phyloP scores from a whole-genome alignment of 345 rosid genomes.

The Linum usitatissimum region DNA sequence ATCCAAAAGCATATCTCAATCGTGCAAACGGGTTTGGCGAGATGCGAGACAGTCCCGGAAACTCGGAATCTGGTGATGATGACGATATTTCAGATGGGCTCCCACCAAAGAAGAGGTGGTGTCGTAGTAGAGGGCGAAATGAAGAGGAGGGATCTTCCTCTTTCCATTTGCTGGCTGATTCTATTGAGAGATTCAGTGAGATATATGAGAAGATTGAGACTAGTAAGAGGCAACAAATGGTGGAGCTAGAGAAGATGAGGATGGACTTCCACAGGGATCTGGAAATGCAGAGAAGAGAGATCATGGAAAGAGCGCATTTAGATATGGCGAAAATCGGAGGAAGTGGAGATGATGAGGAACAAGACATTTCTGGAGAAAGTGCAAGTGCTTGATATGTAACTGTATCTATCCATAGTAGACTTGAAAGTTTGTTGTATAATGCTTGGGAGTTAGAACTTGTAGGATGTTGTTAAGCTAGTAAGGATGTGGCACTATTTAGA shows the following conservation, averaged over 20 bases:
- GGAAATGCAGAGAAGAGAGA: slow-evolving; percentile 82
- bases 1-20: slow-evolving; percentile 49
- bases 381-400: slow-evolving; percentile 34
- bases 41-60: slow-evolving; percentile 85
- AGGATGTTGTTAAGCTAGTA: slow-evolving; percentile 10
- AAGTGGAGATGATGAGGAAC: slow-evolving; percentile 29
- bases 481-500: slow-evolving; percentile 14
- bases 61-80: slow-evolving; percentile 43
- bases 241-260: slow-evolving; percentile 88
- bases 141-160: slow-evolving; percentile 46
- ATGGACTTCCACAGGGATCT: slow-evolving; percentile 80
- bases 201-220: slow-evolving; percentile 89
- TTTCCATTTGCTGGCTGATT: slow-evolving; percentile 65
- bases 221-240: slow-evolving; percentile 71
- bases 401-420: not conserved
- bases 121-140: slow-evolving; percentile 31
- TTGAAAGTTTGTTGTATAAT: slow-evolving; percentile 19
- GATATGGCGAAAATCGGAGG: slow-evolving; percentile 68
- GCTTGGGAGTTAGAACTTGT: slow-evolving; percentile 1
- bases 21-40: slow-evolving; percentile 71
- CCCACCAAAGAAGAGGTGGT: slow-evolving; percentile 58
- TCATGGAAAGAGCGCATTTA: slow-evolving; percentile 65
- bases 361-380: slow-evolving; percentile 49
- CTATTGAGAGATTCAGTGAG: slow-evolving; percentile 67
- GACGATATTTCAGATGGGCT: slow-evolving; percentile 67